These are phyloP conservation scores for Neonectria sp. DNA, from an alignment of 2,329 filamentous ascomycete genomes.

Conservation along the genomic window DNA sequence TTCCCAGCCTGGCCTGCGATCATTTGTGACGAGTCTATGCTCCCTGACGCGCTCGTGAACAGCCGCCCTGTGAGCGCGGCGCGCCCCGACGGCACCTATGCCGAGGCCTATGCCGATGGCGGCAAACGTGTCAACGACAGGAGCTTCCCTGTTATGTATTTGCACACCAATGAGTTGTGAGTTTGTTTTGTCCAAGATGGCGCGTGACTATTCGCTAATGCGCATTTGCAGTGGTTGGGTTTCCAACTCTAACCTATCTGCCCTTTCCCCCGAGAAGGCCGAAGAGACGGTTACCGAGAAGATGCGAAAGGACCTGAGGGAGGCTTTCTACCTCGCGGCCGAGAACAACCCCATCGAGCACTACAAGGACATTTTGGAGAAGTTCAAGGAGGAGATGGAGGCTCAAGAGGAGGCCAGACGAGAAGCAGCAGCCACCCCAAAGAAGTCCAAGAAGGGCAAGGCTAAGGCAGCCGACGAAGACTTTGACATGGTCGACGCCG, in stretches of 20 bases:
- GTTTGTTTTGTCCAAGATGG: conserved; percentile 55
- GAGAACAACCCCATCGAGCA: conserved; percentile 83
- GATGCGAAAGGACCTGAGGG: conserved; percentile 83
- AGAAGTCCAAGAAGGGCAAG: conserved; percentile 62
- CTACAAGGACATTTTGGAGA: conserved; percentile 86
- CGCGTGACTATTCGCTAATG: conserved; percentile 17
- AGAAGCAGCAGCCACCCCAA: conserved; percentile 58
- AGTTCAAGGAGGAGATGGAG: conserved; percentile 76
- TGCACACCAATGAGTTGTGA: conserved; percentile 97
- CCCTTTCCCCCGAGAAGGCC: conserved; percentile 82
- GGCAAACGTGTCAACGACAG: conserved; percentile 89
- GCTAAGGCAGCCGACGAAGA: conserved; percentile 70
- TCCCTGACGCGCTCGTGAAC: conserved; percentile 83
- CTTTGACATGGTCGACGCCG: conserved; percentile 73
- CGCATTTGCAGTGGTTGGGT: conserved; percentile 83
- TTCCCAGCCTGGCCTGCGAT: conserved; percentile 96
- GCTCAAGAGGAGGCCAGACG: conserved; percentile 67
- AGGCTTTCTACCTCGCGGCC: conserved; percentile 85
- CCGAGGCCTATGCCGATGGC: conserved; percentile 88
- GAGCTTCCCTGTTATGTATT: conserved; percentile 95
- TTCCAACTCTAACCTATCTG: conserved; percentile 84
- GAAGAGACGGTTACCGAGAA: conserved; percentile 80
- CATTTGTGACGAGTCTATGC: conserved; percentile 94
- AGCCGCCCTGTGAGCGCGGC: conserved; percentile 88
- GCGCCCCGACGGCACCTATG: conserved; percentile 86